Evolutionary conservation across 257 asterid species (phyloP), one percentile per base, ranked within the genome.

Genomic region (Nicotiana knightiana): DNA sequence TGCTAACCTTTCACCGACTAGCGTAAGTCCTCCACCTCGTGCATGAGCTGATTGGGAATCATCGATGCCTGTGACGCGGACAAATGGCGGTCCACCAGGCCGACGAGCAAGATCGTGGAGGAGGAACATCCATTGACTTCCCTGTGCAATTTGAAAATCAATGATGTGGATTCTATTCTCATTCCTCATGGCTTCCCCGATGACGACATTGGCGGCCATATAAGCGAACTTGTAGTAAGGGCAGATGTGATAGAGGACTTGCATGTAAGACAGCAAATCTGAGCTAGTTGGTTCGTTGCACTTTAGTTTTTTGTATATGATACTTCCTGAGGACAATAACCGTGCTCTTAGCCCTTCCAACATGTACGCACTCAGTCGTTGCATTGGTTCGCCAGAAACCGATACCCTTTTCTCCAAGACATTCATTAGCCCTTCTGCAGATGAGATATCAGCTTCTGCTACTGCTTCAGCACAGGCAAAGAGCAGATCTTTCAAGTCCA

Each of bases 151-250:
- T 86, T 91, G 97, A 55, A 96, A 96, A 85, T 96, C 98, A 17
- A 96, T 92, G 70, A 96, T 65, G 65, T 96, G 99, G 89, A 96
- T 90, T 83, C 85, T 86, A 61, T 67, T 85, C 54, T 96, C 98
- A 0, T 91, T 86, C 68, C 87, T 90, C 98, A 94, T 91, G 61
- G 95, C 97, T 86, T 94, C 98, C 13, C 83, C 81, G 8, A 96
- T 94, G n/a, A 88, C 81, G 4, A 90, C 97, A 79, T 93, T 96
- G 66, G 99, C 85, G 9, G 99, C 88, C 83, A 86, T 87, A 59
- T 96, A 96, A 2, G 98, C 99, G 24, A 96, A 96, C 83, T 94
- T 96, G 91, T 87, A 92, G 86, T 96, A 94, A 3, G 99, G 98
- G 77, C 92, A 87, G 58, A 96, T 90, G 13, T 94, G 85, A 79